These are phyloP conservation scores for Starmerella geochares DNA, from an alignment of 805 yeast genomes.

Conservation along the genomic window DNA sequence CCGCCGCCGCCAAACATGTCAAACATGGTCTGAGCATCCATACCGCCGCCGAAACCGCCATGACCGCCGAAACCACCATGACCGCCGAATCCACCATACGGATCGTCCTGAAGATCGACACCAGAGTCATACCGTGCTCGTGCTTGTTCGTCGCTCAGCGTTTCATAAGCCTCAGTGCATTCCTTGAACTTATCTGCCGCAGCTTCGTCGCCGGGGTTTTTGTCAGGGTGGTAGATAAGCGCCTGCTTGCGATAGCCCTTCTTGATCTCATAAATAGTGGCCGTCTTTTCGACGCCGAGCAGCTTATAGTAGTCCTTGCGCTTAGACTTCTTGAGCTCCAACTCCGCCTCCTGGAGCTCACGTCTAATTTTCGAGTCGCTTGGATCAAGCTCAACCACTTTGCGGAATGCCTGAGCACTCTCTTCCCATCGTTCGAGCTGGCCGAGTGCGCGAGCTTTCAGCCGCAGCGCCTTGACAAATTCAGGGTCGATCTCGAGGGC, in stretches of 20 bases:
- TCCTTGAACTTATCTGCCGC: conserved; percentile 95
- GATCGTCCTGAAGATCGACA: conserved; percentile 49
- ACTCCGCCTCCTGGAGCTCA: conserved; percentile 36
- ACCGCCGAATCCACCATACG: conserved; percentile 57
- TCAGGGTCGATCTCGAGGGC: conserved; percentile 57
- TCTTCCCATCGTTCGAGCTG: conserved; percentile 36
- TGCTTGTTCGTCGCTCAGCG: conserved; percentile 74
- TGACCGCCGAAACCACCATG: conserved; percentile 56
- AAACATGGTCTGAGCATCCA: conserved; percentile 32
- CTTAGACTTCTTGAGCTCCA: conserved; percentile 34
- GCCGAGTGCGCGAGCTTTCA: conserved; percentile 35
- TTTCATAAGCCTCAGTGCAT: conserved; percentile 75
- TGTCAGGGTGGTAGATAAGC: conserved; percentile 68
- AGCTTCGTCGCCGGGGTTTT: conserved; percentile 51
- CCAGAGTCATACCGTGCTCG: conserved; percentile 81
- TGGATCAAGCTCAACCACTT: conserved; percentile 33
- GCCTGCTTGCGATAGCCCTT: conserved; percentile 70
- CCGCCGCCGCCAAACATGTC: conserved; percentile 34
- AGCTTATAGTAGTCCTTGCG: conserved; percentile 52
- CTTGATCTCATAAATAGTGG: conserved; percentile 49
- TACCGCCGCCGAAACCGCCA: conserved; percentile 38
- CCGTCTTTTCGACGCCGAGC: conserved; percentile 42
- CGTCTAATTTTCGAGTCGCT: conserved; percentile 29
- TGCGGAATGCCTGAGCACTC: conserved; percentile 32
- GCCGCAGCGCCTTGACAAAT: conserved; percentile 52